phyloP scores from a whole-genome alignment of 2,329 filamentous ascomycete species.

The Cladobotryum protrusum region DNA sequence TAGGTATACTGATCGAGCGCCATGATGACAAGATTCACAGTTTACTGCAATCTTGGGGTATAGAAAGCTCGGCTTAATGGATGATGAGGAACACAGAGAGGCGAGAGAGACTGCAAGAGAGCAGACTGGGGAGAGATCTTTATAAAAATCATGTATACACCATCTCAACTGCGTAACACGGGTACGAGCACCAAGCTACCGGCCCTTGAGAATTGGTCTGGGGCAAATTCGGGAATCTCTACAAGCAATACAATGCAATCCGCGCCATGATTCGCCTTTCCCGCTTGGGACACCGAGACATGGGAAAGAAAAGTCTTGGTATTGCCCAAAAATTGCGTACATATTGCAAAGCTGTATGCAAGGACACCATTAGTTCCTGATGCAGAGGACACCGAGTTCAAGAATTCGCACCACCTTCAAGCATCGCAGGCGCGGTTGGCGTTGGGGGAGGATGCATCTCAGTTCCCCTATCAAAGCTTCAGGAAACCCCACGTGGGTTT shows the following conservation, averaged over 20 bases:
- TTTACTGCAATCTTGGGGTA: background rate
- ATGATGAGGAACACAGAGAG: background rate
- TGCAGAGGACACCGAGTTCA: background rate
- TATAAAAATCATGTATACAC: too few relatives aligned
- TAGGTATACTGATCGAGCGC: conserved; percentile 59
- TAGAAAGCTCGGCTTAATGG: background rate
- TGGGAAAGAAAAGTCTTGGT: background rate
- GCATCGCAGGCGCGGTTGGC: background rate
- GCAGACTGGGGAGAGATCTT: background rate
- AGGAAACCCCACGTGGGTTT: conserved; percentile 6
- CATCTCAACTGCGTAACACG: too few relatives aligned
- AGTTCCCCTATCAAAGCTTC: conserved; percentile 6
- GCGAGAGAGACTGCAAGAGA: background rate
- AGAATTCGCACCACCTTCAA: background rate
- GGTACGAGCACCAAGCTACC: too few relatives aligned
- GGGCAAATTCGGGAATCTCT: background rate
- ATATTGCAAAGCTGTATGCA: background rate
- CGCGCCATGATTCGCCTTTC: background rate
- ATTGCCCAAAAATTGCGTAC: too few relatives aligned
- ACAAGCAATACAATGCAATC: background rate
- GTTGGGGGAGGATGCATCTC: background rate
- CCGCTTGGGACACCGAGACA: conserved; percentile 7
- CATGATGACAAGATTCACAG: conserved; percentile 36
- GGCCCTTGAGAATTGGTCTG: background rate
- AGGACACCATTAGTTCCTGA: background rate